Percentiles rank a stretch among this genome's conserved stretches.
Evolutionary conservation across 2,329 filamentous ascomycete genomes (phyloP).

Genomic region (Aspergillus phoenicis): DNA sequence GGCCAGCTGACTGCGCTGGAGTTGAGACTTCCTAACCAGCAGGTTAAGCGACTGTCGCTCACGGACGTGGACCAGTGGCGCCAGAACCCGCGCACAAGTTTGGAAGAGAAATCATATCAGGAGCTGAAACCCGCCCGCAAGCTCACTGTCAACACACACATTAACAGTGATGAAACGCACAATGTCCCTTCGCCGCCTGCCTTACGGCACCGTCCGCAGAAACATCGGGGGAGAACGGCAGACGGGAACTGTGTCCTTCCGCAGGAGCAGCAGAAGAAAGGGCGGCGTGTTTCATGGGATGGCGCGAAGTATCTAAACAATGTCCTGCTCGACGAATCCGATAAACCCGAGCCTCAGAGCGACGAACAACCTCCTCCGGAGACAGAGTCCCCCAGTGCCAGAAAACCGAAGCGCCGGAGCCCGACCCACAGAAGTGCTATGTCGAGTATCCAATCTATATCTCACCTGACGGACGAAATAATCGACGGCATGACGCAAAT

Average conservation of each 20-base stretch:
- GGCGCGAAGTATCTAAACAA: slow-evolving; percentile 40
- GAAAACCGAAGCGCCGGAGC: slow-evolving; percentile 19
- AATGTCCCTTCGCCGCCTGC: slow-evolving; percentile 43
- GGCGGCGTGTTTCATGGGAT: slow-evolving; percentile 43
- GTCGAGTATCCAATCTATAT: slow-evolving; percentile 35
- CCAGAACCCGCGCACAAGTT: slow-evolving; percentile 33
- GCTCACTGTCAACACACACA: slow-evolving; percentile 34
- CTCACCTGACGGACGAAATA: slow-evolving; percentile 41
- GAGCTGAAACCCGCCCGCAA: slow-evolving; percentile 37
- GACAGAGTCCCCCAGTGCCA: slow-evolving; percentile 23
- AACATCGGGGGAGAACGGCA: slow-evolving; percentile 36
- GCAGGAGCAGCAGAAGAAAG: slow-evolving; percentile 31
- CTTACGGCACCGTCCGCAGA: slow-evolving; percentile 43
- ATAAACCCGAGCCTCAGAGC: slow-evolving; percentile 13
- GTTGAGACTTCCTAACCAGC: slow-evolving; percentile 41
- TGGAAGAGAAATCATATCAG: slow-evolving; percentile 36
- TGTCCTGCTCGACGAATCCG: slow-evolving; percentile 18
- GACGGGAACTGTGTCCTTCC: slow-evolving; percentile 23
- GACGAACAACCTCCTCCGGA: slow-evolving; percentile 20
- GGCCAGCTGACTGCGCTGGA: slow-evolving; percentile 39
- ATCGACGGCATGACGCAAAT: slow-evolving; percentile 40
- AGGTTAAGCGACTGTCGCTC: slow-evolving; percentile 44
- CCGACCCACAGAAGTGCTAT: slow-evolving; percentile 16
- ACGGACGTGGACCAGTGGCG: slow-evolving; percentile 42
- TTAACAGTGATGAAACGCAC: slow-evolving; percentile 29